Percentiles rank a stretch among this genome's conserved stretches.
Evolutionary conservation across 2,329 filamentous ascomycete species (phyloP).

Genomic region (Tolypocladium tundrense): DNA sequence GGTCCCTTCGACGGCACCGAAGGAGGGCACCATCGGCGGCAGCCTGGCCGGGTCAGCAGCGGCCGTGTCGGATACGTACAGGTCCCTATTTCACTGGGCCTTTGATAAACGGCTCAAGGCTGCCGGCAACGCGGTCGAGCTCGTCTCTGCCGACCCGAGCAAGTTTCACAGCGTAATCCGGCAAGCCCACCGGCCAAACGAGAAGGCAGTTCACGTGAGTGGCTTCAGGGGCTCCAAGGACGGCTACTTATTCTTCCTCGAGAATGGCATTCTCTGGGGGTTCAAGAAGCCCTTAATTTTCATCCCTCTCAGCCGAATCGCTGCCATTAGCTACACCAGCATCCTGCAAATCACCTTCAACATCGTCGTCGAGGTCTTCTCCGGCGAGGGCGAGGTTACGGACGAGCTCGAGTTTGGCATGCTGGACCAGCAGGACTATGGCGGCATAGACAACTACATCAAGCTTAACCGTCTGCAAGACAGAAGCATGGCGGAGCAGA

Average conservation of each 20-base stretch:
- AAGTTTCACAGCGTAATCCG: conserved; percentile 47
- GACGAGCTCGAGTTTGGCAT: conserved; percentile 59
- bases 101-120: conserved; percentile 40
- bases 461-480: conserved; percentile 52
- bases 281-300: conserved; percentile 62
- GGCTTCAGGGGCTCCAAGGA: conserved; percentile 60
- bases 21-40: conserved; percentile 46
- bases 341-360: conserved; percentile 62
- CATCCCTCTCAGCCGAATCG: conserved; percentile 49
- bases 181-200: conserved; percentile 48
- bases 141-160: conserved; percentile 42
- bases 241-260: conserved; percentile 56
- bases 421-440: conserved; percentile 60
- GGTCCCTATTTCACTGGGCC: conserved; percentile 51
- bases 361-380: conserved; percentile 51
- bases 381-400: conserved; percentile 33
- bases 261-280: conserved; percentile 57
- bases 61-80: conserved; percentile 48
- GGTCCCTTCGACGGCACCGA: conserved; percentile 48
- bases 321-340: conserved; percentile 55
- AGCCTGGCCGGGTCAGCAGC: conserved; percentile 37
- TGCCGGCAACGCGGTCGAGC: conserved; percentile 34
- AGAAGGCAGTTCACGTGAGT: conserved; percentile 55
- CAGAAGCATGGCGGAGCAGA: conserved; percentile 57
- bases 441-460: conserved; percentile 54